Evolutionary conservation across 2,329 filamentous ascomycete species (phyloP), one percentile per base, ranked within the genome.

Genomic region (Westerdykella ornata): DNA sequence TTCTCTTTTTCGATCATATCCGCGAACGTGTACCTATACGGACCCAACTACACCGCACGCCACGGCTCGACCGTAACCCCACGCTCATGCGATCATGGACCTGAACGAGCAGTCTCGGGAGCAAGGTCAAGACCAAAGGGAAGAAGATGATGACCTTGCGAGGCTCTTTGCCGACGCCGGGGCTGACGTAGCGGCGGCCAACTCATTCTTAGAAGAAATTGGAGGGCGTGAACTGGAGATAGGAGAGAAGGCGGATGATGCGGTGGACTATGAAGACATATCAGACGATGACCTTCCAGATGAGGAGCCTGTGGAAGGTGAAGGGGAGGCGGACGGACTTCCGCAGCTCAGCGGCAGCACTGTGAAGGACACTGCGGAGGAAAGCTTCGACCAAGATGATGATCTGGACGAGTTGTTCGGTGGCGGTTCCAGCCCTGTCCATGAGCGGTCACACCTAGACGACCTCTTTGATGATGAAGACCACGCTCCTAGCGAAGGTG

Each of bases 261-360:
- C 92, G 31, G 71, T 92, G 47, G 92, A 98, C 60, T 98, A 76
- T 55, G 88, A 86, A 60, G 87, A 95, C 59, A 89, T 97, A 47
- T 84, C 84, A 51, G 90, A 97, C 62, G 88, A 94, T 60, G 89
- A 96, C 48, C 75, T 95, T 6, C 84, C 88, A 5, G 87, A 92
- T 48, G 82, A 86, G 45, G 77, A 81, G 44, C 50, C 46, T 22
- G 37, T 32, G 33, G 55, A 49, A 30, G 30, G 30, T 17, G 53
- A 51, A 9, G 48, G 46, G 34, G 54, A 51, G 22, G 50, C 44
- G 20, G 43, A 49, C 28, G 47, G 45, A 16, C 41, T 51, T 6
- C 54, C 49, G 5, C 55, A 57, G 30, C 52, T 55, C 35, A 65
- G 60, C 35, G 63, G 60, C 12, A 61, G 54, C 5, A 62, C 59